Evolutionary conservation across 192 early-diverging fungal species (phyloP).

Genomic region (Entomortierella beljakovae): DNA sequence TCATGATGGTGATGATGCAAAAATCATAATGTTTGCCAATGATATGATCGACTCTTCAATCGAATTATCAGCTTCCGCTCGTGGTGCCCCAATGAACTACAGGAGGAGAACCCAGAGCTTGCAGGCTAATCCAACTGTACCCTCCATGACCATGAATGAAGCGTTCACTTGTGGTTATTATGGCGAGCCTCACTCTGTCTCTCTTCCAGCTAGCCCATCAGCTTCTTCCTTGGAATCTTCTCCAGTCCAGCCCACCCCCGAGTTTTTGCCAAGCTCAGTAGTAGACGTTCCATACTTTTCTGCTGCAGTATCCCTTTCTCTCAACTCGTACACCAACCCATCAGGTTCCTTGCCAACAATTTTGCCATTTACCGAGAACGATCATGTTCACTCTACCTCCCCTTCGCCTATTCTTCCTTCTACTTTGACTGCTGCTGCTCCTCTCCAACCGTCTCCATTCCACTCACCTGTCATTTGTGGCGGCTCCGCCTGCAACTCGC

Average conservation of each 20-base stretch:
- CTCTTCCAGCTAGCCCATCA: conserved; percentile 5
- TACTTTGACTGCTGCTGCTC: neutral
- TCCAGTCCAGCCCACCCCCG: neutral
- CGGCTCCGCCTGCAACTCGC: neutral
- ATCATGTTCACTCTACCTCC: neutral
- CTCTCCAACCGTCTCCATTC: neutral
- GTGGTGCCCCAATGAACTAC: neutral
- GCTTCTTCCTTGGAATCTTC: neutral
- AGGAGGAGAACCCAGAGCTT: conserved; percentile 16
- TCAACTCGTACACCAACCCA: neutral
- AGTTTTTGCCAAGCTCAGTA: conserved; percentile 2
- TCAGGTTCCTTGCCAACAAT: neutral
- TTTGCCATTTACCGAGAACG: neutral
- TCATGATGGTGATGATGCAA: conserved; percentile 6
- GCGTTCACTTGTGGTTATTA: neutral
- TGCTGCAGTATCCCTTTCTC: neutral
- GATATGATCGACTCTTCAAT: neutral
- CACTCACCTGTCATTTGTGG: no score
- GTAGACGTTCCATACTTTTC: conserved; percentile 13
- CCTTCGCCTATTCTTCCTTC: neutral
- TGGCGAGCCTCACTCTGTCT: neutral
- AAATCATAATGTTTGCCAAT: conserved; percentile 1
- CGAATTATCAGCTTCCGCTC: conserved; percentile 1
- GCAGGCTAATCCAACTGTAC: neutral
- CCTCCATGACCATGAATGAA: neutral